Conservation (phyloP, 352 stramenopile genomes). For the Globisporangium cystogenes region DNA sequence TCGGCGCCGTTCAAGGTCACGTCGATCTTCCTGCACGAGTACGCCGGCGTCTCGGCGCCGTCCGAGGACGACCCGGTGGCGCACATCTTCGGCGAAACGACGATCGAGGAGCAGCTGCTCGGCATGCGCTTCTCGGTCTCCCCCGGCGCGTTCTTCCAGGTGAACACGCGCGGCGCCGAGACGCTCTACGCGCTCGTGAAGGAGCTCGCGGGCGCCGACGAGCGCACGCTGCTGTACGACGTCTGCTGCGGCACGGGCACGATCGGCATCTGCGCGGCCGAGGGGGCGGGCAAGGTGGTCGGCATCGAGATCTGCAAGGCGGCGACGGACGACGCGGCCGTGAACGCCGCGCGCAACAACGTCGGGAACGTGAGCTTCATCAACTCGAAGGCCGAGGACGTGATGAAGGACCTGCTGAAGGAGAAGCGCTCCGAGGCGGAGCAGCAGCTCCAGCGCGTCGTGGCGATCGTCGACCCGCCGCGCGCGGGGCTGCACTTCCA, state of each 20-base stretch:
- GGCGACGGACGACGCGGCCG: constrained; percentile 86
- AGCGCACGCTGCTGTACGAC: constrained; percentile 92
- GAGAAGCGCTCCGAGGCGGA: constrained; percentile 55
- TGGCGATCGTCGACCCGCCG: constrained; percentile 97
- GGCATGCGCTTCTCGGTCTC: constrained; percentile 90
- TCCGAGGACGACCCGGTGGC: constrained; percentile 86
- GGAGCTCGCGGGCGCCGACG: constrained; percentile 65
- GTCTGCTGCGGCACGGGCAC: constrained; percentile 98
- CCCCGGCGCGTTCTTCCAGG: constrained; percentile 93
- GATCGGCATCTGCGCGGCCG: constrained; percentile 94
- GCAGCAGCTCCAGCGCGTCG: constrained; percentile 64
- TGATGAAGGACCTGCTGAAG: constrained; percentile 79
- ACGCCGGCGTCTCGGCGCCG: constrained; percentile 85
- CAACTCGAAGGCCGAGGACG: constrained; percentile 89
- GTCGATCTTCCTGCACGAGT: constrained; percentile 92
- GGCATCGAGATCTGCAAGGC: constrained; percentile 88
- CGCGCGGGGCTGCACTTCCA: constrained; percentile 93
- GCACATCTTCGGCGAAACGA: constrained; percentile 59
- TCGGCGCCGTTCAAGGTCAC: constrained; percentile 54
- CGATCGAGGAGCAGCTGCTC: constrained; percentile 83
- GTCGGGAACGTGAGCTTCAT: constrained; percentile 89
- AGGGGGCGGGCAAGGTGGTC: constrained; percentile 69
- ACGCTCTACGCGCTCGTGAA: constrained; percentile 95
- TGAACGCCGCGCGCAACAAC: constrained; percentile 83
- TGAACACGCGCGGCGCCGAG: constrained; percentile 95